A percentile compares a stretch with the other conserved stretches of the same genome.
Conservation (phyloP, 2,329 filamentous ascomycete genomes). For the Trichoderma guizhouense region DNA sequence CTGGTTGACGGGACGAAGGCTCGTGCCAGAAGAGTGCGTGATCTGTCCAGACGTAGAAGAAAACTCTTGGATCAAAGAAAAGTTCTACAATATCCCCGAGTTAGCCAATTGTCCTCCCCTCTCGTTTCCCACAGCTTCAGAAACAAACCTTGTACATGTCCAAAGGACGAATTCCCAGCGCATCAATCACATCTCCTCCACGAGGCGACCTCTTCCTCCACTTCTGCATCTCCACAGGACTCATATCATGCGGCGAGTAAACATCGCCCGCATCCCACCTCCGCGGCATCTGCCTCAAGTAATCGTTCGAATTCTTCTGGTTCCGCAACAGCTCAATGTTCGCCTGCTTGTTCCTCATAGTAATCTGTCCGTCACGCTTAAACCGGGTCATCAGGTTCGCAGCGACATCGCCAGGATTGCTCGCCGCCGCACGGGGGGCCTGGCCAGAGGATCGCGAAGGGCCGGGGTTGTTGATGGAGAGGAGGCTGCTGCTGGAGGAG, state of each 20-base stretch:
- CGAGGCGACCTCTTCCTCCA: constrained; percentile 63
- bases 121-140: neutral
- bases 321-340: constrained; percentile 39
- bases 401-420: constrained; percentile 27
- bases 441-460: neutral
- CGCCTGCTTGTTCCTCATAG: constrained; percentile 29
- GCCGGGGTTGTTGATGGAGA: constrained; percentile 20
- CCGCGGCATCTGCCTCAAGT: constrained; percentile 63
- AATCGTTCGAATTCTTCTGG: constrained; percentile 46
- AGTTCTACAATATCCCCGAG: constrained; percentile 61
- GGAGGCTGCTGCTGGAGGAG: constrained; percentile 25
- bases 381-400: constrained; percentile 28
- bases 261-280: constrained; percentile 76
- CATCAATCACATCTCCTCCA: constrained; percentile 71
- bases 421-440: constrained; percentile 5
- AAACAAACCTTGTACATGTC: constrained; percentile 75
- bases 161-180: constrained; percentile 73
- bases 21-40: constrained; percentile 70
- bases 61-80: constrained; percentile 85
- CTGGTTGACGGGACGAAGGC: constrained; percentile 84
- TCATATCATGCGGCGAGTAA: constrained; percentile 87
- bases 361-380: constrained; percentile 23
- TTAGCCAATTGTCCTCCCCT: neutral
- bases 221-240: constrained; percentile 73
- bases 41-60: constrained; percentile 84